Base-by-base conservation (phyloP, 306 rosid species). In the Vigna trinervia region DNA sequence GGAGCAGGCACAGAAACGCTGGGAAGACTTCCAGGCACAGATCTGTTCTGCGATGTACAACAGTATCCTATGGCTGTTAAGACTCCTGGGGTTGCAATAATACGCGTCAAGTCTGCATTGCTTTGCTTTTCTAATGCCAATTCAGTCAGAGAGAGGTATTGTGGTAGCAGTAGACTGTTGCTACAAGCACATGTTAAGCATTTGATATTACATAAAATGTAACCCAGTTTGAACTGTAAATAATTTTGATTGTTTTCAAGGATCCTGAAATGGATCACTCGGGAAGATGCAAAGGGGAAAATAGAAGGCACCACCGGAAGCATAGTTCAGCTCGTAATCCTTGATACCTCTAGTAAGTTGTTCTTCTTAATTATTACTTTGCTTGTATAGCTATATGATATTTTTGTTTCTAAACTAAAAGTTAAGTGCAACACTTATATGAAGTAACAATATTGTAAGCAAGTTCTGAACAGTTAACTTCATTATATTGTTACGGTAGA, bases 121-220 rank as follows among this genome's bases (percentile, higher is more conserved):
- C 87, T 85, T 58, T 91, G 97, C 72, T 91, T 91, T 78, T 90
- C 94, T 14, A 89, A 89, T 82, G 92, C 94, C 57, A 86, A 86
- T 61, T 83, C 83, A 28, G 48, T 87, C n/a, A 85, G 69, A 80
- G 87, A 91, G 52, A 89, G 89, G 93, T 89, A 59, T 58, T 26
- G 2, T 5, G 0, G 8, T 19, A 7, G n/a, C 6, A 48, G 17
- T 13, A 45, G 30, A n/a, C 68, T 48, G 69, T 53, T 22, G 12
- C 34, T 46, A 12, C 23, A 20, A 26, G 7, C 34, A 19, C 7
- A 69, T 54, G 14, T 19, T 14, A 9, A 3, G 1, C 63, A 23
- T 57, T 22, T 57, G n/a, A 23, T 26, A 5, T 23, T 58, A 23
- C 13, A 12, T 58, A 26, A 54, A 54, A 54, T 8, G 12, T 2